These are phyloP conservation scores for Lepiota subincarnata DNA, from an alignment of 768 basidiomycete genomes.

Conservation along the genomic window DNA sequence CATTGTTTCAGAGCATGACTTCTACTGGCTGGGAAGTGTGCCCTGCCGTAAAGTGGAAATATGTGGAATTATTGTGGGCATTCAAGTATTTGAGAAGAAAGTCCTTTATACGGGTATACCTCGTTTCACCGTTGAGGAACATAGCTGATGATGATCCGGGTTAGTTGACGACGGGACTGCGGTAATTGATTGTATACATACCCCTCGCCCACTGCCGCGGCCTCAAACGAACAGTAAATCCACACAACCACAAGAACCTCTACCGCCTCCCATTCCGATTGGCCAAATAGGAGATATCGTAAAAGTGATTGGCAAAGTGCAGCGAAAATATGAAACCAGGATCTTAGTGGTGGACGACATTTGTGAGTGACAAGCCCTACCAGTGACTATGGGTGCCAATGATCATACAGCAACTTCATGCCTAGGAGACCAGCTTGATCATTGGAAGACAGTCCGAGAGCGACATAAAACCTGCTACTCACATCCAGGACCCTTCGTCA, in stretches of 20 bases:
- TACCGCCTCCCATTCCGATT: slow-evolving; percentile 28
- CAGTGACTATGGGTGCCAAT: slow-evolving; percentile 1
- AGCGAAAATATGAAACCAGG: slow-evolving; percentile 34
- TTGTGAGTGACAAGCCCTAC: slow-evolving; percentile 31
- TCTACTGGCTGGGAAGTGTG: slow-evolving; percentile 66
- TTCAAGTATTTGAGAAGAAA: slow-evolving; percentile 55
- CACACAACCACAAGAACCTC: slow-evolving; percentile 10
- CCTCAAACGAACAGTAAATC: slow-evolving; percentile 15
- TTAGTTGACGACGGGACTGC: slow-evolving; percentile 80
- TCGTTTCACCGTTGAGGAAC: not conserved
- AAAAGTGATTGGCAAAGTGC: slow-evolving; percentile 43
- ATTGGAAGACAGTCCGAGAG: slow-evolving; percentile 47
- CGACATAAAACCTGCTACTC: slow-evolving; percentile 55
- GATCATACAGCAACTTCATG: slow-evolving; percentile 35
- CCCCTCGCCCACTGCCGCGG: slow-evolving; percentile 22
- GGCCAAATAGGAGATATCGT: slow-evolving; percentile 45
- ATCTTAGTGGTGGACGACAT: slow-evolving; percentile 47
- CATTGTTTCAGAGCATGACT: slow-evolving; percentile 44
- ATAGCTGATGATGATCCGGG: not conserved
- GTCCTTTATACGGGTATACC: slow-evolving; percentile 54
- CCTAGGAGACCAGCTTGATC: slow-evolving; percentile 49
- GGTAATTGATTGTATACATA: slow-evolving; percentile 63
- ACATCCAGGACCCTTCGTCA: slow-evolving; percentile 43
- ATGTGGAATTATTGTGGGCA: slow-evolving; percentile 62
- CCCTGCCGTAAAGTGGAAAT: slow-evolving; percentile 65